A percentile compares a stretch with the other conserved stretches of the same genome.
These are phyloP conservation scores for Amanita rubescens DNA, from an alignment of 768 basidiomycete genomes.

Conservation along the genomic window DNA sequence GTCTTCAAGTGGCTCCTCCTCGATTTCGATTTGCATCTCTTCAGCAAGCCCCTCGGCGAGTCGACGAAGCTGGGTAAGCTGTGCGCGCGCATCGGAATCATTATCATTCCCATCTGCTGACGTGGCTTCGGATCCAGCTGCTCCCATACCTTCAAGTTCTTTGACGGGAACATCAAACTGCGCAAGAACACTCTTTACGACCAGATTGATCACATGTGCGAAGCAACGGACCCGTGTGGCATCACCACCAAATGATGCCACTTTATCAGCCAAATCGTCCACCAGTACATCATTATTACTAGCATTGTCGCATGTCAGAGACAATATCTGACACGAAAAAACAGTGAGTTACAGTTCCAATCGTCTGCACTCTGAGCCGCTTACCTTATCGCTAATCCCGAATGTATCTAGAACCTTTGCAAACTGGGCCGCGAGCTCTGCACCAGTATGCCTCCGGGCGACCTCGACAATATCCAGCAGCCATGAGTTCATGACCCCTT, in stretches of 20 bases:
- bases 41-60: not conserved
- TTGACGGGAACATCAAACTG: constrained; percentile 4
- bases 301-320: constrained; percentile 3
- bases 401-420: too few relatives aligned
- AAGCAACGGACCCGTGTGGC: not conserved
- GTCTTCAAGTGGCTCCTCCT: not conserved
- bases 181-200: constrained; percentile 3
- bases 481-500: too few relatives aligned
- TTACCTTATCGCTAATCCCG: too few relatives aligned
- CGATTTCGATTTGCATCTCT: not conserved
- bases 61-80: not conserved
- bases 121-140: not conserved
- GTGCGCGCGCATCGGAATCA: not conserved
- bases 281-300: constrained; percentile 4
- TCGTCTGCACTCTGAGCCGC: too few relatives aligned
- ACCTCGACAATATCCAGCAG: too few relatives aligned
- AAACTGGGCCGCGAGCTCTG: too few relatives aligned
- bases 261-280: not conserved
- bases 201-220: constrained; percentile 9
- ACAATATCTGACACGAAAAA: not conserved
- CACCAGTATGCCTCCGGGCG: too few relatives aligned
- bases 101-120: not conserved
- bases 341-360: too few relatives aligned
- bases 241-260: not conserved
- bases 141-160: not conserved